Evolutionary conservation across 331 rosid species (phyloP), one percentile per base, ranked within the genome.

Genomic region (Phaseolus coccineus): DNA sequence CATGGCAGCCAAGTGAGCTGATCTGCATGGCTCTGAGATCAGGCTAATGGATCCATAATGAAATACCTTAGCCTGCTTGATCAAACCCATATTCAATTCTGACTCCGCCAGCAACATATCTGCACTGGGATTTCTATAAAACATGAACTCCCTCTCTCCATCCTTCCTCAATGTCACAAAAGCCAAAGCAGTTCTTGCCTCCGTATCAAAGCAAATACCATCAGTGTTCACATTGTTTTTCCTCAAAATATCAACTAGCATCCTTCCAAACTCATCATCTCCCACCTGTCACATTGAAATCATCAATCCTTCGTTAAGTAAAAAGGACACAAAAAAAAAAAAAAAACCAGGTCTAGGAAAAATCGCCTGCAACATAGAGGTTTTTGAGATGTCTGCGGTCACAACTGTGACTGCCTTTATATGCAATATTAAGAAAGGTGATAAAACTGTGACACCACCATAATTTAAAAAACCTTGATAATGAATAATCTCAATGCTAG

Each of bases 81-180:
- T 85, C 83, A 88, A 64, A 74, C 48, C 80, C 71, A 80, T 62
- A 1, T 90, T 87, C 53, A 90, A 73, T 65, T 90, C 94, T 22
- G 94, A 79, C 6, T 88, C 90, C 57, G 39, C 77, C 19, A 88
- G 81, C 47, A 90, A 68, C 94, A 90, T 90, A 75, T 90, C 94
- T 10, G 94, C 92, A 81, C 94, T 90, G 1, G 94, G 94, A 19
- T 90, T 90, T 28, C 94, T 83, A 25, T 90, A 90, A 68, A 90
- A 88, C 94, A 90, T 88, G 86, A 90, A 90, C 81, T 90, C 94
- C 72, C 94, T 90, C 86, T 90, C 94, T 59, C 94, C 94, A 65
- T 87, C 82, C n/a, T 74, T 83, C 67, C 77, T 88, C 73, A 90
- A 39, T 8, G 94, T 88, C 79, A 90, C 94, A 59, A 90, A 90